phyloP scores from a whole-genome alignment of 2,329 filamentous ascomycete genomes.

The Fusarium tricinctum region DNA sequence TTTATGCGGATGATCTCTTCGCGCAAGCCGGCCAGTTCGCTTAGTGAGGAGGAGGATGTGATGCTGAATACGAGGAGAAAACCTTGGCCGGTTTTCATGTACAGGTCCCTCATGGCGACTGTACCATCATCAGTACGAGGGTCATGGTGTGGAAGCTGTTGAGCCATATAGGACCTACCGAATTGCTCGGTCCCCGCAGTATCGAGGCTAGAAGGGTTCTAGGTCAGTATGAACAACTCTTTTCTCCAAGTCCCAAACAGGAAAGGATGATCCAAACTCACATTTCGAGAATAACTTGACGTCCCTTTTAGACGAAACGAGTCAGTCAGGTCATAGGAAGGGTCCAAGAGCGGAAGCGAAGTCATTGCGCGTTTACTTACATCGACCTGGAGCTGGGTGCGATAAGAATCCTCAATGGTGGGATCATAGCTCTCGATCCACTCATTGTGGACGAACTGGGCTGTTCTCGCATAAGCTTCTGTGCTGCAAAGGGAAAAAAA shows the following conservation, averaged over 20 bases:
- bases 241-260: constrained; percentile 34
- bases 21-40: constrained; percentile 83
- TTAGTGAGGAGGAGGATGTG: constrained; percentile 84
- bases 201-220: constrained; percentile 72
- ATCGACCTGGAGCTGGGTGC: constrained; percentile 84
- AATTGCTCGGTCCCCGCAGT: constrained; percentile 95
- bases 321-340: constrained; percentile 49
- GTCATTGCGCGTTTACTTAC: constrained; percentile 66
- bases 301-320: constrained; percentile 75
- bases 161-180: constrained; percentile 68
- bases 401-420: constrained; percentile 83
- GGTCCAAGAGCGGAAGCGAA: constrained; percentile 21
- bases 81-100: constrained; percentile 94
- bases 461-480: constrained; percentile 59
- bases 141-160: constrained; percentile 27
- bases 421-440: constrained; percentile 92
- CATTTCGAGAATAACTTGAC: constrained; percentile 92
- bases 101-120: constrained; percentile 81
- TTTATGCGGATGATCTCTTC: constrained; percentile 95
- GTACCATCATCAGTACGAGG: constrained; percentile 43
- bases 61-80: constrained; percentile 95
- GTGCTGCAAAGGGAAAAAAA: constrained; percentile 24
- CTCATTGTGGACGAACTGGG: constrained; percentile 93
- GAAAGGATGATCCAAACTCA: constrained; percentile 59
- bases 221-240: constrained; percentile 40